Conservation (phyloP, 2,329 filamentous ascomycete species). For the Neonectria neomacrospora region DNA sequence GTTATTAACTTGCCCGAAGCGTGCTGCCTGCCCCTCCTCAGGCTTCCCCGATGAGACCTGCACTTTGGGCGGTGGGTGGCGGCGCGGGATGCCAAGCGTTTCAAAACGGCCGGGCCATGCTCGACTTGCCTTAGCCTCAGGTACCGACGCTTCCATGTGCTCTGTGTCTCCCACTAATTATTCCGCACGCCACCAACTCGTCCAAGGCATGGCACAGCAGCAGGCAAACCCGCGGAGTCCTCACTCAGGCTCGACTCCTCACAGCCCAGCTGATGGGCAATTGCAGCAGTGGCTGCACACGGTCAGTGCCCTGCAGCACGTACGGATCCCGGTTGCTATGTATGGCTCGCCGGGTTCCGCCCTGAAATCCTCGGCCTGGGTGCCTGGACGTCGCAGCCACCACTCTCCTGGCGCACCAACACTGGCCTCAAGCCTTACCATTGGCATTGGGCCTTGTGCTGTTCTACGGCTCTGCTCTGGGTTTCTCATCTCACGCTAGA, state of each 20-base stretch:
- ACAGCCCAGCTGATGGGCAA: constrained; percentile 7
- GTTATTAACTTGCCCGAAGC: not conserved
- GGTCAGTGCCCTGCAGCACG: constrained; percentile 13
- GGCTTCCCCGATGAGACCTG: constrained; percentile 5
- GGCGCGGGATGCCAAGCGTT: constrained; percentile 28
- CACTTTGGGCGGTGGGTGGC: constrained; percentile 8
- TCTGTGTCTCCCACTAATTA: not conserved
- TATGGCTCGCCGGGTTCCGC: constrained; percentile 18
- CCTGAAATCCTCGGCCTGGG: constrained; percentile 34
- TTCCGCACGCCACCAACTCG: not conserved
- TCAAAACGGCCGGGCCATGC: constrained; percentile 26
- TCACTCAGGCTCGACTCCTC: not conserved
- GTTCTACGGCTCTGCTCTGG: not conserved
- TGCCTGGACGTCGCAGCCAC: constrained; percentile 6
- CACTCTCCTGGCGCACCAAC: not conserved
- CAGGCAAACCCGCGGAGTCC: too few species aligned
- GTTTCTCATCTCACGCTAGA: constrained; percentile 22
- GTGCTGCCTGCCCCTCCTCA: too few species aligned
- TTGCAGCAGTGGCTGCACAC: not conserved
- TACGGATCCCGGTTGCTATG: not conserved
- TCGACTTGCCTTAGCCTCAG: constrained; percentile 32
- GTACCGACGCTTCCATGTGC: constrained; percentile 16
- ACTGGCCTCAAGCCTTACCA: not conserved
- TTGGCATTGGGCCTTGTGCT: too few species aligned
- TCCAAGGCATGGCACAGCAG: not conserved